Evolutionary conservation across 208 protist species (phyloP), one percentile per base, ranked within the genome.

Genomic region (Leptomonas seymouri): DNA sequence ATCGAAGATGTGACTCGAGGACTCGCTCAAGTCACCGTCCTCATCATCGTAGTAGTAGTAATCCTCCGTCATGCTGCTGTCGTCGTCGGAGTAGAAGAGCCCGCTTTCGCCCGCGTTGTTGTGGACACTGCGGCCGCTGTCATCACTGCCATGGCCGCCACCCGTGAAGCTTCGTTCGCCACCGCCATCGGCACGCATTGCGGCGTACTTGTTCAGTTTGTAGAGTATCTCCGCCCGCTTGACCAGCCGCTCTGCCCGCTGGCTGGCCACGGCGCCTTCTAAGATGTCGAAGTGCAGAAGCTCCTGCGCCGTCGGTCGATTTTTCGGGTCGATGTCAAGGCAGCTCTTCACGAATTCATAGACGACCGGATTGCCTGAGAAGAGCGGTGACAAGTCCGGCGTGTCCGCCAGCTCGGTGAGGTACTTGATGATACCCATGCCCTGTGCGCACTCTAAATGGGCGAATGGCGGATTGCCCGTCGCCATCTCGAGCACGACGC

Each of bases 401-500:
- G 83, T 91, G 27, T 85, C 82, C 6, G 81, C 87, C 16, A 94
- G 81, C 51, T 93, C 81, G 27, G 74, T 83, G 16, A 96, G 70
- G 59, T 91, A 96, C 51, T 87, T 85, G 58, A 93, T 91, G 57
- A 94, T 96, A 5, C 89, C 85, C 80, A 97, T 88, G 36, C 86
- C 92, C 49, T 87, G 80, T 28, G 87, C 81, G 16, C 53, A 78
- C 46, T 91, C 82, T 3, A 95, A 28, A 68, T 94, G 80, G 0
- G 78, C 69, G 68, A 95, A 97, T 16, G 89, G 92, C 21, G 87
- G 59, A 61, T 75, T 78, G 21, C 92, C 92, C 8, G 89, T 97
- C 1, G 85, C 92, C 78, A 97, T 86, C 76, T 97, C 93, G 51
- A 95, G 64, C 66, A 82, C 87, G n/a, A 96, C 84, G 70, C 90